These are phyloP conservation scores for Leucoagaricus sp. DNA, from an alignment of 1,284 basidiomycete species.

Conservation along the genomic window DNA sequence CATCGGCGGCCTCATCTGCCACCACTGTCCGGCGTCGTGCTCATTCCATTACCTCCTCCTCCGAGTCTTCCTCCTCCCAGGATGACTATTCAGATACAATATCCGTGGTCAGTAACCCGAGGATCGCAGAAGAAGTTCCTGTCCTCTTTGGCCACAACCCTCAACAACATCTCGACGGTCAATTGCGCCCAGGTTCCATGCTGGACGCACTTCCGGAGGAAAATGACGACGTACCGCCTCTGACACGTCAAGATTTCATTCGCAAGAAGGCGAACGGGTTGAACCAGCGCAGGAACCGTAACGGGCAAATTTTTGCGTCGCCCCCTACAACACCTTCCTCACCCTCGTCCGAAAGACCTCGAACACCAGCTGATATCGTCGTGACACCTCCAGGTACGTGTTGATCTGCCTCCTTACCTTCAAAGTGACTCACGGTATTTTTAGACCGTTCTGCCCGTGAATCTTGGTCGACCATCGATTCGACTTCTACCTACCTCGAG, in stretches of 20 bases:
- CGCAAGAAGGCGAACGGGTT: conserved; percentile 2
- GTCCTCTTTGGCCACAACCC: conserved; percentile 55
- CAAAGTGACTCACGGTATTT: neutral
- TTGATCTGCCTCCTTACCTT: neutral
- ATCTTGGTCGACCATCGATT: conserved; percentile 46
- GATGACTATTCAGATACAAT: conserved; percentile 35
- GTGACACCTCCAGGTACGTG: neutral
- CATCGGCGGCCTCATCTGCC: conserved; percentile 28
- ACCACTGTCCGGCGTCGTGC: conserved; percentile 26
- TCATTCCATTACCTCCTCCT: conserved; percentile 40
- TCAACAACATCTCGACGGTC: conserved; percentile 22
- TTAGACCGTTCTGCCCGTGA: conserved; percentile 31
- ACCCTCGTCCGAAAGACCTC: neutral
- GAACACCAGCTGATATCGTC: neutral
- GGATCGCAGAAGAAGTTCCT: conserved; percentile 39
- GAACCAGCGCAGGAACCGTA: conserved; percentile 4
- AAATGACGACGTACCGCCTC: conserved; percentile 3
- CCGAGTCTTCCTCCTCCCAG: conserved; percentile 45
- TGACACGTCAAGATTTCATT: conserved; percentile 14
- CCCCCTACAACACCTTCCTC: neutral
- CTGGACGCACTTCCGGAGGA: conserved; percentile 56
- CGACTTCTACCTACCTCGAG: conserved; percentile 34
- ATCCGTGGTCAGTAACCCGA: conserved; percentile 27
- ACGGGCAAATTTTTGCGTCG: conserved; percentile 16
- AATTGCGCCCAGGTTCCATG: conserved; percentile 26